Evolutionary conservation across 1,139 yeast genomes (phyloP).

Genomic region (Yamadazyma aaseri): DNA sequence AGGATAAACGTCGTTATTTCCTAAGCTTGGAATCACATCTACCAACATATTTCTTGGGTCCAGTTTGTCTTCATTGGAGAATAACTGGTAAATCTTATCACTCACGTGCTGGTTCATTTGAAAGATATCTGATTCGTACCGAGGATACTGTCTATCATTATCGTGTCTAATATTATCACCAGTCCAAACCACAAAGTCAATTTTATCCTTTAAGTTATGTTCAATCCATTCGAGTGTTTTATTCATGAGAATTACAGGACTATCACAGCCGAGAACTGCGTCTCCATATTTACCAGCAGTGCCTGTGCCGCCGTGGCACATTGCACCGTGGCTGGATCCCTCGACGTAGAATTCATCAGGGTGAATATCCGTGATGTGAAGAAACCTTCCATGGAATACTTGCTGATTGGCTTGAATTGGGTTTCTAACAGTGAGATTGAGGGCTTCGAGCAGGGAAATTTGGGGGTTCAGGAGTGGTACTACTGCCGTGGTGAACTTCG

Average conservation of each 20-base stretch:
- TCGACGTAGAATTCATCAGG: slow-evolving; percentile 71
- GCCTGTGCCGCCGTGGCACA: slow-evolving; percentile 61
- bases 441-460: slow-evolving; percentile 7
- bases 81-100: slow-evolving; percentile 47
- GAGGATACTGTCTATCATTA: slow-evolving; percentile 68
- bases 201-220: slow-evolving; percentile 63
- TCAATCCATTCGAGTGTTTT: slow-evolving; percentile 67
- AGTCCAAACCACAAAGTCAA: slow-evolving; percentile 87
- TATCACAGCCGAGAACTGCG: slow-evolving; percentile 70
- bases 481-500: slow-evolving; percentile 5
- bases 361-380: slow-evolving; percentile 84
- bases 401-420: slow-evolving; percentile 31
- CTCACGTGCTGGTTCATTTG: slow-evolving; percentile 68
- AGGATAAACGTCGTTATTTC: slow-evolving; percentile 87
- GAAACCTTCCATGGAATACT: slow-evolving; percentile 62
- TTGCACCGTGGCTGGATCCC: slow-evolving; percentile 47
- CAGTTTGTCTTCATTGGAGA: slow-evolving; percentile 39
- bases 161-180: slow-evolving; percentile 90
- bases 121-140: slow-evolving; percentile 69
- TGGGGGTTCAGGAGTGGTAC: slow-evolving; percentile 9
- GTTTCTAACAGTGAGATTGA: slow-evolving; percentile 30
- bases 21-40: slow-evolving; percentile 67
- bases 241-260: slow-evolving; percentile 61
- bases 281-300: slow-evolving; percentile 70
- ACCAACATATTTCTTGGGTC: slow-evolving; percentile 49